Base-by-base conservation (phyloP, 352 stramenopile genomes). In the Globisporangium barbulae region DNA sequence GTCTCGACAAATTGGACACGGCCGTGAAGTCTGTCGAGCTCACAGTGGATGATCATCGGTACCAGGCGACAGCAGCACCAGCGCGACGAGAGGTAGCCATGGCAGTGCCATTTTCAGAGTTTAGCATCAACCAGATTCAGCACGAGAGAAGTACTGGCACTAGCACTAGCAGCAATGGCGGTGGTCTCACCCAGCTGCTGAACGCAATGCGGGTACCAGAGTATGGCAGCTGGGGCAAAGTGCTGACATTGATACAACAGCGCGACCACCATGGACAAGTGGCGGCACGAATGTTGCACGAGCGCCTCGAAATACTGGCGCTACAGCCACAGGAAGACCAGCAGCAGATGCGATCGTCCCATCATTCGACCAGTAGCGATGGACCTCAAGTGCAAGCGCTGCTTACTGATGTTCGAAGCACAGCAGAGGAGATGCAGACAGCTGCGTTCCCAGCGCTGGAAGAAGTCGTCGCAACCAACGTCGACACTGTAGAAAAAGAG, bases 111-210 rank as follows among this genome's bases (percentile, higher is more conserved):
- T 74, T 76, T 31, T 58, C 75, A 6, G 64, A 78, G 8, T 70
- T 84, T 13, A 74, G 76, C 45, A 78, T 80, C 64, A 72, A 74
- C 42, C 71, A 74, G 53, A 56, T 81, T 2, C 64, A 59, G 2
- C 65, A 65, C 6, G 49, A 64, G 13, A 15, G 1, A 2, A 10
- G 13, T 9, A 41, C 25, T 5, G 45, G 42, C 5, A 52, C 17
- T 15, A 10, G 50, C 22, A 31, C 2, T 19, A 8, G n/a, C 2
- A 17, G 22, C 28, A 19, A 15, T 63, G 5, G 8, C 10, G 37
- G 73, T 39, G 66, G 59, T 6, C 63, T 74, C 45, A 31, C 42
- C 7, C 57, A 69, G 9, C 42, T 82, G 8, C 64, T 70, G 19
- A 0, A 17, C 8, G 71, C 69, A 5, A 52, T 84, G 8, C 41